Base-by-base conservation (phyloP, 2,329 filamentous ascomycete species). In the Microdochium bolleyi region DNA sequence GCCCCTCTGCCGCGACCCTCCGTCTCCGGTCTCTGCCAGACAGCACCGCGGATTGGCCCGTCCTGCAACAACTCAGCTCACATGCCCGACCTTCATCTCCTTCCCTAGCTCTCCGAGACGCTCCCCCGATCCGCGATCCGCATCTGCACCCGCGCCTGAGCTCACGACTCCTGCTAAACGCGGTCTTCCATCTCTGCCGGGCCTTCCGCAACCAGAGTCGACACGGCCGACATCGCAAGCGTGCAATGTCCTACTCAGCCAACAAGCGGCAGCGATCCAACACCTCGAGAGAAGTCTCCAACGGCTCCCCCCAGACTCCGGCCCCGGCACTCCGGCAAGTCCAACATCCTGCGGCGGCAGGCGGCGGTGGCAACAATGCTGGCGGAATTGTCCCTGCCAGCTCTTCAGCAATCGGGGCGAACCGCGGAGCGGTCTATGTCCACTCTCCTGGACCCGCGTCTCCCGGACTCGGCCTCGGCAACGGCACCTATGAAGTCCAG, bases 181-280 rank as follows among this genome's bases (percentile, higher is more conserved):
- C 19, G 14, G 19, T 24, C 21, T 46, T 24, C 41, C n/a, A 19
- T 24, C 41, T 22, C 41, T 19, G 9, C 41, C 41, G 19, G 19
- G 14, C 19, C 41, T 8, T 46, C 21, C 19, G 13, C 11, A 19
- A 16, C 41, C 21, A 24, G 13, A 4, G 41, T 46, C 41, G 41
- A 46, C 19, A 21, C 41, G n/a, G 41, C 41, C 41, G 48, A 49
- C 48, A 49, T 30, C 24, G 48, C 24, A 49, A n/a, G 11, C 14
- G 24, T 25, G 48, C 48, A 52, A 52, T 65, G 63, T 63, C 62
- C 59, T 66, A 62, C 61, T 60, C 60, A 62, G 60, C 62, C 56
- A 54, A 62, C 44, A 66, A 66, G 60, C 61, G 63, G 61, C 62
- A 64, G 58, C 62, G 63, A 63, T 66, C 63, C 52, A 62, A 64